Conservation (phyloP, 2,329 filamentous ascomycete genomes). For the Fusarium torulosum region DNA sequence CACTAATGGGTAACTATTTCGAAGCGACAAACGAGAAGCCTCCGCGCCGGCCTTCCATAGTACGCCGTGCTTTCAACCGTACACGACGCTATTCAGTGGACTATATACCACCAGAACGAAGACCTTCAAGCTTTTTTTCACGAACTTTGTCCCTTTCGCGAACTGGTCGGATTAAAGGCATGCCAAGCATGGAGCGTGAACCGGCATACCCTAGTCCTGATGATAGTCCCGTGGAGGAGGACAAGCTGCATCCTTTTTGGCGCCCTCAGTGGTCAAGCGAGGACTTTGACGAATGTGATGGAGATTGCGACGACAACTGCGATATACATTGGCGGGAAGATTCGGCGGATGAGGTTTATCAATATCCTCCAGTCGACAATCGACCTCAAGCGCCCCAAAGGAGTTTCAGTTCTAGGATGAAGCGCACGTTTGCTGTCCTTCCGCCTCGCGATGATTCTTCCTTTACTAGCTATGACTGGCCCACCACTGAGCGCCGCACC, state of each 20-base stretch:
- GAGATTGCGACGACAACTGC: constrained; percentile 49
- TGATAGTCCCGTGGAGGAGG: constrained; percentile 63
- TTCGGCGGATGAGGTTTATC: constrained; percentile 57
- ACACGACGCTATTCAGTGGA: constrained; percentile 61
- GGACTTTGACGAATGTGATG: constrained; percentile 47
- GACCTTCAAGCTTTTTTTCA: constrained; percentile 59
- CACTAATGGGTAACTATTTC: constrained; percentile 66
- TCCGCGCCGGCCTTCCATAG: constrained; percentile 62
- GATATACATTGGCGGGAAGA: constrained; percentile 49
- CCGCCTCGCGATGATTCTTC: constrained; percentile 59
- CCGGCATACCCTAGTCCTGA: constrained; percentile 58
- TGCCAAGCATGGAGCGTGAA: constrained; percentile 47
- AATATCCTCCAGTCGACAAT: constrained; percentile 64
- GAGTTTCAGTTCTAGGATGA: constrained; percentile 66
- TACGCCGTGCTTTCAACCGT: constrained; percentile 66
- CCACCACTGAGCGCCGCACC: constrained; percentile 65
- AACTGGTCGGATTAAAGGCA: constrained; percentile 49
- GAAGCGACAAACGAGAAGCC: constrained; percentile 62
- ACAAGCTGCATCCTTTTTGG: constrained; percentile 72
- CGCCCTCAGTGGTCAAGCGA: constrained; percentile 63
- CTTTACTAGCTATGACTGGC: constrained; percentile 49
- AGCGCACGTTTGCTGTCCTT: constrained; percentile 71
- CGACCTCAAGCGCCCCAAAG: constrained; percentile 60
- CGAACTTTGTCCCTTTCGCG: constrained; percentile 68
- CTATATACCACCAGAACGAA: constrained; percentile 57